Base-by-base conservation (phyloP, 169 alveolate genomes). In the Neospora caninum region DNA sequence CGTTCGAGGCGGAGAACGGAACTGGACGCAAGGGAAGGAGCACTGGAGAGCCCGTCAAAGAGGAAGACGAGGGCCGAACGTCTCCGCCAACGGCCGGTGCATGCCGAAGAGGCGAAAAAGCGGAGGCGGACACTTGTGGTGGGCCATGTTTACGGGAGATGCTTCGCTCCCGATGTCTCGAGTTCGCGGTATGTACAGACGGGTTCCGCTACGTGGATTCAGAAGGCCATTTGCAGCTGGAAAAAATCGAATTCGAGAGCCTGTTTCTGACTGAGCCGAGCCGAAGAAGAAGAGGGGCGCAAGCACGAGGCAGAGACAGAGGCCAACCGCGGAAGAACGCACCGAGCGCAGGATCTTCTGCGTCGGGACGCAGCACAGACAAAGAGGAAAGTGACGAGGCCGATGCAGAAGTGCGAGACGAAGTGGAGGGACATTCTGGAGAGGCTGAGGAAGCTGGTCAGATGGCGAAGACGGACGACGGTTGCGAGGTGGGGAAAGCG, bases 101-200 rank as follows among this genome's bases (percentile, higher is more conserved):
- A 58, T 69, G 38, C 29, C 34, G 38, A 69, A n/a, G 80, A 69
- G 20, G n/a, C 20, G n/a, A 64, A 29, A 64, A 64, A 27, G 73
- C 18, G 64, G 64, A 64, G 7, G 73, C 73, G 31, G 73, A 16
- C 73, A 64, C 73, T 10, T 22, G 73, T 29, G 73, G 73, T 1
- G 86, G 49, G 22, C 45, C 43, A 13, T 1, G 1, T 13, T 67
- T 82, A 67, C n/a, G 89, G 1, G 43, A 43, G 29, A 82, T 82
- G 89, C 69, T 82, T 0, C 89, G 54, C 41, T 27, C 39, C 67
- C 67, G 89, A 9, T 82, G 89, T 31, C 53, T 82, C 41, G 89
- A 82, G 54, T 82, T 82, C 64, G 89, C 89, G 20, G 67, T 82
- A 20, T 41, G 89, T 31, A 82, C 89, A 82, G 67, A 82, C 41